Evolutionary conservation across 257 asterid genomes (phyloP).

Genomic region (Capsicum chinense): DNA sequence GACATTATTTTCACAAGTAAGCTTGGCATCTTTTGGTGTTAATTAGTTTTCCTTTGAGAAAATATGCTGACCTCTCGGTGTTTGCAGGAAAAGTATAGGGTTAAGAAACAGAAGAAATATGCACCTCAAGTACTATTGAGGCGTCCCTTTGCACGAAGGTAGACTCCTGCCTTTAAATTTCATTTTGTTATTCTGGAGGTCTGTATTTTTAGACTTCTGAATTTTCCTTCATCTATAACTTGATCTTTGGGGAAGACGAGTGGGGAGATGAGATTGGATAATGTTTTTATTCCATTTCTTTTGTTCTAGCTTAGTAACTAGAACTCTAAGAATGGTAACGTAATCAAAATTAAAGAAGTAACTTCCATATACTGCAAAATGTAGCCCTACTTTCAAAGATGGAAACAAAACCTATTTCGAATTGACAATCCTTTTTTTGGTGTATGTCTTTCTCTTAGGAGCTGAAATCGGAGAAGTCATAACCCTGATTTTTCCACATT

Average conservation of each 20-base stretch:
- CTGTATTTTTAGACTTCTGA: neutral
- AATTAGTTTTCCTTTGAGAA: neutral
- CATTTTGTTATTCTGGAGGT: slow-evolving; percentile 11
- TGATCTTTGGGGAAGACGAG: neutral
- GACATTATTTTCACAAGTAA: slow-evolving; percentile 90
- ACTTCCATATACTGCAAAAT: neutral
- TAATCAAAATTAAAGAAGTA: slow-evolving; percentile 12
- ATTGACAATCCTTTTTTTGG: too few relatives aligned
- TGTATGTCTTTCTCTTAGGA: too few relatives aligned
- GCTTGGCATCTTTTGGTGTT: neutral
- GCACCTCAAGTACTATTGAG: slow-evolving; percentile 89
- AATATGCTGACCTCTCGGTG: slow-evolving; percentile 33
- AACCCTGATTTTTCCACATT: too few relatives aligned
- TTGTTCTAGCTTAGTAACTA: neutral
- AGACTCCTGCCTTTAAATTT: neutral
- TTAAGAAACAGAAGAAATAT: slow-evolving; percentile 96
- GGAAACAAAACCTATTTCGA: too few relatives aligned
- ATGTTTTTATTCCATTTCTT: neutral
- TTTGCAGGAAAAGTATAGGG: slow-evolving; percentile 84
- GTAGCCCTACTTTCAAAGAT: neutral
- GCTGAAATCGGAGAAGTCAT: too few relatives aligned
- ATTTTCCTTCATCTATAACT: neutral
- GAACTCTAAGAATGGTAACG: neutral
- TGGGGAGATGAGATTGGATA: neutral
- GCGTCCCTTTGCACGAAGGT: slow-evolving; percentile 95